Base-by-base conservation (phyloP, 169 alveolate genomes). In the Fabrea salina region DNA sequence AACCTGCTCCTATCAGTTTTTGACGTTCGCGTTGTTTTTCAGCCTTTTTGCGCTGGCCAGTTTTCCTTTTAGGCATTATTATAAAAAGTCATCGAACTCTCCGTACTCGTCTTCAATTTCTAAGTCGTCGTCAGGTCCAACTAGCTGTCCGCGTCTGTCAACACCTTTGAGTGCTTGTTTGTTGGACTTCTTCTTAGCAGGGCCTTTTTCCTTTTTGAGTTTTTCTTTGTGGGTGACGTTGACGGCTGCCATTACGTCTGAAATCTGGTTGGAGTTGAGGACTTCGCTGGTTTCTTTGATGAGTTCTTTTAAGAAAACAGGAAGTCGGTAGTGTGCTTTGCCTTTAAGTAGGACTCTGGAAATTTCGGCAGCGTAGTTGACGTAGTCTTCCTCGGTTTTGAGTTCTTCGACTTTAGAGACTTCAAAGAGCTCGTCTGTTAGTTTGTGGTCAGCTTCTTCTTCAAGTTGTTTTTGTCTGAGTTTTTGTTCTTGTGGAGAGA, bases 11-110 rank as follows among this genome's bases (percentile, higher is more conserved):
- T 19, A 70, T 70, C 37, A 47, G 66, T 8, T 49, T 70, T 49
- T 70, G 64, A 5, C 79, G 22, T 49, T 70, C 79, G 16, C 64
- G 41, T 70, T 70, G 64, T 5, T 70, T 70, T 44, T 70, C 79
- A 70, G 79, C 79, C 49, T 70, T 70, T 49, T 70, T 70, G 25
- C 64, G 19, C n/a, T 41, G 66, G 27, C 66, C 59, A 44, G 79
- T 19, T 64, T 70, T 70, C 37, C 49, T 70, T 13, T 27, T 70
- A 43, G 37, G 49, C 79, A 70, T 70, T 44, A 11, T 44, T 11
- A 44, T 44, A 11, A 11, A 44, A 44, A 44, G n/a, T n/a, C n/a
- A n/a, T n/a, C n/a, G n/a, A n/a, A n/a, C n/a, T n/a, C n/a, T n/a
- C n/a, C n/a, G n/a, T n/a, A n/a, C n/a, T n/a, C n/a, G n/a, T n/a